phyloP scores from a whole-genome alignment of 2,329 filamentous ascomycete species.

The Pseudopithomyces chartarum region DNA sequence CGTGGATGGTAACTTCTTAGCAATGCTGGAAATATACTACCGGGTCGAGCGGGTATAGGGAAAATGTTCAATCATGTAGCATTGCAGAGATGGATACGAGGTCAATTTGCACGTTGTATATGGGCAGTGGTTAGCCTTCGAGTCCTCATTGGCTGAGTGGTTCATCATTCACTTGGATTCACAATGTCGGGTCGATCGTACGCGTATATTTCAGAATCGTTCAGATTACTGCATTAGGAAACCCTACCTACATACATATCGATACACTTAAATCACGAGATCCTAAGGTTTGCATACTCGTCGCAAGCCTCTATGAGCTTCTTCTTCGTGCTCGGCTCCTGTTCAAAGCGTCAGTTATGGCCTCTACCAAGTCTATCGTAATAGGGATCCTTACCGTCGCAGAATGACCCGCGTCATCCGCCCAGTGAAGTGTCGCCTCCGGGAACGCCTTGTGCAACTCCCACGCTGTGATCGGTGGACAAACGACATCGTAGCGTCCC shows the following conservation, averaged over 20 bases:
- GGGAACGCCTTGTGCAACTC: constrained; percentile 49
- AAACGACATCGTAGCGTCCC: constrained; percentile 54
- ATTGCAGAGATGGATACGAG: neutral
- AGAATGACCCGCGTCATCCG: constrained; percentile 42
- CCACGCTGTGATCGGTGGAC: constrained; percentile 51
- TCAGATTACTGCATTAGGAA: too few relatives aligned
- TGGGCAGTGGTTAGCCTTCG: neutral
- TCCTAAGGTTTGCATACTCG: constrained; percentile 20
- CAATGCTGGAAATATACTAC: too few relatives aligned
- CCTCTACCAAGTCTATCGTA: neutral
- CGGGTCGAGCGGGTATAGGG: too few relatives aligned
- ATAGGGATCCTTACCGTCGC: constrained; percentile 19
- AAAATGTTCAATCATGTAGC: neutral
- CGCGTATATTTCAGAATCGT: too few relatives aligned
- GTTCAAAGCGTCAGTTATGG: constrained; percentile 1
- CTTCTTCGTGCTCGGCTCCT: constrained; percentile 33
- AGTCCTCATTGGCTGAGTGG: neutral
- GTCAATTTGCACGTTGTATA: neutral
- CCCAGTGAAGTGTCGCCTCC: constrained; percentile 38
- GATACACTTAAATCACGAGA: neutral
- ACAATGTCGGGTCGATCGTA: too few relatives aligned
- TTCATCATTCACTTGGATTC: neutral
- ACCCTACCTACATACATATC: too few relatives aligned
- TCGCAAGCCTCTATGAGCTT: constrained; percentile 31
- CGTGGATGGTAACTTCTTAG: too few relatives aligned